These are phyloP conservation scores for Ophiosphaerella korrae DNA, from an alignment of 2,329 filamentous ascomycete species.

Conservation along the genomic window DNA sequence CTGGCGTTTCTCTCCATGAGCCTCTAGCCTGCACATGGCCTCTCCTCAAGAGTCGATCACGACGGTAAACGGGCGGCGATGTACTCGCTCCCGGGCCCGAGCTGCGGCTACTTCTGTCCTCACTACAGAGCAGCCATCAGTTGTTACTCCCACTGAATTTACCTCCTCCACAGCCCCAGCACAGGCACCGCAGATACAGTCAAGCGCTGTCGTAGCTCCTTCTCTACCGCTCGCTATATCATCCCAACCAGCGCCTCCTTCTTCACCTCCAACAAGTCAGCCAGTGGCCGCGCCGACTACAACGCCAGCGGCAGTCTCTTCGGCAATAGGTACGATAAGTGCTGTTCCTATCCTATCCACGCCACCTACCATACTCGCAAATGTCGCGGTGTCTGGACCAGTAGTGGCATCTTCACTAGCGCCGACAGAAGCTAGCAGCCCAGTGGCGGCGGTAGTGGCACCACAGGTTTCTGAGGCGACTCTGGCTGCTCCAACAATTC, in stretches of 20 bases:
- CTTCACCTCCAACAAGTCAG: slow-evolving; percentile 17
- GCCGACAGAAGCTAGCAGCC: slow-evolving; percentile 11
- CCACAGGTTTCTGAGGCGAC: slow-evolving; percentile 14
- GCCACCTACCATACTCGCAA: slow-evolving; percentile 26
- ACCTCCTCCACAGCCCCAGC: slow-evolving; percentile 27
- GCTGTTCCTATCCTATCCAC: slow-evolving; percentile 33
- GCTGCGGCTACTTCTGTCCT: slow-evolving; percentile 33
- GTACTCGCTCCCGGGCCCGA: slow-evolving; percentile 45
- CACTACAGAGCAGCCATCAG: slow-evolving; percentile 18
- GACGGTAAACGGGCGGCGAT: slow-evolving; percentile 46
- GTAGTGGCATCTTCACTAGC: slow-evolving; percentile 7
- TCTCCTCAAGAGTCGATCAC: slow-evolving; percentile 44
- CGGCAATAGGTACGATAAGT: slow-evolving; percentile 43
- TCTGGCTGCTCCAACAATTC: slow-evolving; percentile 14
- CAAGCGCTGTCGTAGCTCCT: slow-evolving; percentile 21
- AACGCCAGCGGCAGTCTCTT: slow-evolving; percentile 33
- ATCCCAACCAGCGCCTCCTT: slow-evolving; percentile 7
- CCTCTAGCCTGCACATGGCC: slow-evolving; percentile 43
- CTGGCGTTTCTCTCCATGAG: slow-evolving; percentile 39
- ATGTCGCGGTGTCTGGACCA: slow-evolving; percentile 23
- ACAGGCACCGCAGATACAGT: slow-evolving; percentile 27
- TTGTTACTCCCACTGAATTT: slow-evolving; percentile 23
- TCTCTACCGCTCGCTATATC: slow-evolving; percentile 20
- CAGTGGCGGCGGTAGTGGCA: slow-evolving; percentile 12
- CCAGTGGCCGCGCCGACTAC: slow-evolving; percentile 25